phyloP scores from a whole-genome alignment of 116 monocot genomes.

The Phalaenopsis hybrid region DNA sequence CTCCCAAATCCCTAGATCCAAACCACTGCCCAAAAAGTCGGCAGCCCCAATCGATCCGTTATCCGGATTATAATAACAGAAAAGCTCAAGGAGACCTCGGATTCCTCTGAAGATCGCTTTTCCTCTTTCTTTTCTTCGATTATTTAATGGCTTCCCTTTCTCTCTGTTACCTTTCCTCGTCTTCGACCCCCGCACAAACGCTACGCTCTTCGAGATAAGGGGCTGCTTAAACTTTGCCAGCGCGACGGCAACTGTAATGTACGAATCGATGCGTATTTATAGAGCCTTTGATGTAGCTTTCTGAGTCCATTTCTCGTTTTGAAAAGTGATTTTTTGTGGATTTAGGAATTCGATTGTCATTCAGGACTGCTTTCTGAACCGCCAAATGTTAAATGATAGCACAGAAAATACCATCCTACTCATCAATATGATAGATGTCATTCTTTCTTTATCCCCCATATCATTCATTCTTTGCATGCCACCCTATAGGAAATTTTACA shows the following conservation, averaged over 20 bases:
- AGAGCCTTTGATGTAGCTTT: too few relatives aligned
- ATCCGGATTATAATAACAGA: not conserved
- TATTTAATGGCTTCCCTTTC: not conserved
- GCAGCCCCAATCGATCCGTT: not conserved
- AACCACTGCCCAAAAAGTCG: not conserved
- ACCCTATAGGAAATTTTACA: too few relatives aligned
- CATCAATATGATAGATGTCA: too few relatives aligned
- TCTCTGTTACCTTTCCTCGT: not conserved
- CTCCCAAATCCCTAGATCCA: constrained; percentile 9
- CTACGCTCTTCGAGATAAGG: not conserved
- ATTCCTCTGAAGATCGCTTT: constrained; percentile 2
- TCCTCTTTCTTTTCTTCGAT: not conserved
- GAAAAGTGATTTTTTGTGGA: too few relatives aligned
- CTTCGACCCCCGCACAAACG: not conserved
- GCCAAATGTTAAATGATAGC: too few relatives aligned
- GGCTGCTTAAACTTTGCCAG: not conserved
- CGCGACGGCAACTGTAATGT: not conserved
- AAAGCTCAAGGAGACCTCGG: not conserved
- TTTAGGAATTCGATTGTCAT: too few relatives aligned
- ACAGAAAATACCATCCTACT: too few relatives aligned
- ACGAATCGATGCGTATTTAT: not conserved
- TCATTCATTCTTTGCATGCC: too few relatives aligned
- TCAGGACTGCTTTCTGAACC: too few relatives aligned
- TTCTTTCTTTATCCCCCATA: too few relatives aligned
- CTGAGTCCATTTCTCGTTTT: too few relatives aligned